Evolutionary conservation across 805 yeast species (phyloP).

Genomic region (Yueomyces sinensis): DNA sequence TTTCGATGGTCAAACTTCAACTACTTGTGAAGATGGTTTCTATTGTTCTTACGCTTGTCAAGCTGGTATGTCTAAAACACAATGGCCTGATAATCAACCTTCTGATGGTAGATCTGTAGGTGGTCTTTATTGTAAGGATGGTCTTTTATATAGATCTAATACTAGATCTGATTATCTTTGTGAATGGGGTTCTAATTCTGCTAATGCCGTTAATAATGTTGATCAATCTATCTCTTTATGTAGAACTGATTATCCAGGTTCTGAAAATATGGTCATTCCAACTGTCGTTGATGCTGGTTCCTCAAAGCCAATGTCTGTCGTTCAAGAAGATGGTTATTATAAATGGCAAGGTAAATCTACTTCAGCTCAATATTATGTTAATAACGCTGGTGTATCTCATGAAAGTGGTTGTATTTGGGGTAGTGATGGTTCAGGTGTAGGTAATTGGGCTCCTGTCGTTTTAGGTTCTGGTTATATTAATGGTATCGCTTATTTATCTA

Average conservation of each 20-base stretch:
- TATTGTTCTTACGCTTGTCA: constrained; percentile 98
- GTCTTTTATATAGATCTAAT: constrained; percentile 76
- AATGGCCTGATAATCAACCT: constrained; percentile 90
- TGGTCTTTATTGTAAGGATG: constrained; percentile 77
- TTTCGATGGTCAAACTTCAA: constrained; percentile 39
- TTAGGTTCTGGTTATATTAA: constrained; percentile 79
- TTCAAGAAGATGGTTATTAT: constrained; percentile 66
- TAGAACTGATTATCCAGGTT: constrained; percentile 98
- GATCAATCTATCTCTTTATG: constrained; percentile 69
- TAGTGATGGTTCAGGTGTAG: constrained; percentile 57
- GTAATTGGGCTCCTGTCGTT: constrained; percentile 97
- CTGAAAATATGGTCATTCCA: constrained; percentile 96
- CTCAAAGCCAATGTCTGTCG: constrained; percentile 59
- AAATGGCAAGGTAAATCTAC: constrained; percentile 70
- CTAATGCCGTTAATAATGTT: constrained; percentile 54
- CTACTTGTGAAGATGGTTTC: constrained; percentile 70
- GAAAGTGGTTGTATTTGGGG: constrained; percentile 97
- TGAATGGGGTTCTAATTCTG: constrained; percentile 71
- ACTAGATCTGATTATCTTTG: constrained; percentile 55
- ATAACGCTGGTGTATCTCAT: constrained; percentile 84
- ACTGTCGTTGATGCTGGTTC: constrained; percentile 65
- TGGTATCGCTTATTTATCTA: constrained; percentile 68
- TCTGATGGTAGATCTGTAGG: constrained; percentile 83
- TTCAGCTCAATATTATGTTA: constrained; percentile 93
- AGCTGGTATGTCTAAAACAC: constrained; percentile 98